Percentiles rank a stretch among this genome's conserved stretches.
Conservation (phyloP, 169 alveolate species). For the Plasmodium inui region DNA sequence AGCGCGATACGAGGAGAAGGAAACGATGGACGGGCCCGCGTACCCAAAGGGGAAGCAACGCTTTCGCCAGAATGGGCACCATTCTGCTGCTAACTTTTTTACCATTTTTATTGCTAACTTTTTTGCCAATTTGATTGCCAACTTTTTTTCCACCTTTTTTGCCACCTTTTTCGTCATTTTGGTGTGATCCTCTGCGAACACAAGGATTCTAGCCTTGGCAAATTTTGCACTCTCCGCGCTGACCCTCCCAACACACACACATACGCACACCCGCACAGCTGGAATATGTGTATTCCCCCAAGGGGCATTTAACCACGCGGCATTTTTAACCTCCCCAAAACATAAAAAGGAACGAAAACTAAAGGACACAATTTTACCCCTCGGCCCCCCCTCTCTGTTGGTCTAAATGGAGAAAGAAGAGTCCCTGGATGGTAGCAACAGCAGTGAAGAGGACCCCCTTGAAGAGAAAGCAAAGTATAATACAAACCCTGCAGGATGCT, state of each 20-base stretch:
- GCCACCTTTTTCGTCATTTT: no score
- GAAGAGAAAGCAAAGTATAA: not conserved
- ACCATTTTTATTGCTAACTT: no score
- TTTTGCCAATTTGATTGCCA: no score
- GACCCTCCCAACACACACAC: not conserved
- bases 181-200: not conserved
- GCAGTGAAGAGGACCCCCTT: slow-evolving; percentile 17
- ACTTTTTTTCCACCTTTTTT: no score
- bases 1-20: no score
- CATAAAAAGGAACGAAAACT: not conserved
- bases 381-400: not conserved
- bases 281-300: not conserved
- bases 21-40: not conserved
- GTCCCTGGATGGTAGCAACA: slow-evolving; percentile 18
- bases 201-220: not conserved
- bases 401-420: slow-evolving; percentile 53
- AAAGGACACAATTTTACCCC: not conserved
- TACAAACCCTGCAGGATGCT: slow-evolving; percentile 10
- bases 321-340: not conserved
- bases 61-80: not conserved
- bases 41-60: not conserved
- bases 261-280: not conserved
- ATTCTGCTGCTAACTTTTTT: no score
- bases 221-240: not conserved
- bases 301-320: not conserved